Conservation (phyloP, 2,329 filamentous ascomycete genomes). For the Paraphoma chrysanthemicola region DNA sequence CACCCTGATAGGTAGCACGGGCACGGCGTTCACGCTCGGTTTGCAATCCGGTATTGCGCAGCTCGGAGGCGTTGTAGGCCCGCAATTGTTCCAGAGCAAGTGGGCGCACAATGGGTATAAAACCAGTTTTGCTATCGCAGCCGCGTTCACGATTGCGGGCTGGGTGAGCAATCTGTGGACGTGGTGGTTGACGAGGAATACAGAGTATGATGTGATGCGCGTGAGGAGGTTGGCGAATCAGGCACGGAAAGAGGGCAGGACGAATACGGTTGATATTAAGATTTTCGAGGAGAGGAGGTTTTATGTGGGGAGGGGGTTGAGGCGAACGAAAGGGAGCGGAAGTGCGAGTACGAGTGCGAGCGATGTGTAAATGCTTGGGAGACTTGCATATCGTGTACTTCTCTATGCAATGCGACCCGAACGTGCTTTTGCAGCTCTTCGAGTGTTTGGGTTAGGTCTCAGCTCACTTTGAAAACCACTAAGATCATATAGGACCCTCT, state of each 20-base stretch:
- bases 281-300: slow-evolving; percentile 25
- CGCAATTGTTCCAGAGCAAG: slow-evolving; percentile 53
- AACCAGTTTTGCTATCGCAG: slow-evolving; percentile 47
- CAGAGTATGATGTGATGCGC: slow-evolving; percentile 49
- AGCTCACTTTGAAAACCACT: neutral
- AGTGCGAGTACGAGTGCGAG: neutral
- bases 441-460: neutral
- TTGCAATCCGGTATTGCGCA: slow-evolving; percentile 54
- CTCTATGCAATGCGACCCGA: neutral
- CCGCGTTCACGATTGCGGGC: slow-evolving; percentile 43
- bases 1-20: slow-evolving; percentile 47
- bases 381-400: neutral
- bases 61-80: slow-evolving; percentile 55
- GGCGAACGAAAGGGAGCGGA: neutral
- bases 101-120: slow-evolving; percentile 53
- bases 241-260: slow-evolving; percentile 21
- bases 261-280: slow-evolving; percentile 23
- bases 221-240: slow-evolving; percentile 21
- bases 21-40: slow-evolving; percentile 54
- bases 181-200: slow-evolving; percentile 52
- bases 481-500: no score
- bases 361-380: neutral
- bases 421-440: neutral
- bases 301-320: slow-evolving; percentile 12
- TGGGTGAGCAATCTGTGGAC: slow-evolving; percentile 50